Evolutionary conservation across 139 green algal genomes (phyloP).

Genomic region (Micractinium sp.): DNA sequence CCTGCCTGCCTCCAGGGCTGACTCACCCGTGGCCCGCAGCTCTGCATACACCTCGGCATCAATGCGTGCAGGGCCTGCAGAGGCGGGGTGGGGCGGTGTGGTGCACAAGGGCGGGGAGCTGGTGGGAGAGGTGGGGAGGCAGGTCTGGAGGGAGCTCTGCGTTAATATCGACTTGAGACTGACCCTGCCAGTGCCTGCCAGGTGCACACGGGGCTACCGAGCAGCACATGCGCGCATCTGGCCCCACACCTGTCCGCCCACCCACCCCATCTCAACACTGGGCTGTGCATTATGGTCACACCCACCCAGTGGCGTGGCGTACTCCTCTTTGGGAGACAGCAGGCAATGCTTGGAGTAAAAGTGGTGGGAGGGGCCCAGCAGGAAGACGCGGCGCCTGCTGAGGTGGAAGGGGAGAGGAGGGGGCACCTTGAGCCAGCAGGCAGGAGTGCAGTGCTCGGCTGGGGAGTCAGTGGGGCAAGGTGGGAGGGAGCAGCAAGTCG

Average conservation of each 20-base stretch:
- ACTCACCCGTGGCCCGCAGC: constrained; percentile 69
- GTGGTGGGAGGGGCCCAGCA: constrained; percentile 93
- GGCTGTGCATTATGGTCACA: too few species aligned
- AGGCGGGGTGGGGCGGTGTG: background rate
- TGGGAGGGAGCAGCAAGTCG: background rate
- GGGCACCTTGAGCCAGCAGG: too few species aligned
- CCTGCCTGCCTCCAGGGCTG: too few species aligned
- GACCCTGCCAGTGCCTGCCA: too few species aligned
- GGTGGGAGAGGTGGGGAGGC: background rate
- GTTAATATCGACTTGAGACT: too few species aligned
- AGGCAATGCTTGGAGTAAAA: constrained; percentile 80
- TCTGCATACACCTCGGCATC: constrained; percentile 80
- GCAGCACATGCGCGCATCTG: too few species aligned
- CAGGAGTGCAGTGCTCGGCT: too few species aligned
- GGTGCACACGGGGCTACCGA: too few species aligned
- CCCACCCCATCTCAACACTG: background rate
- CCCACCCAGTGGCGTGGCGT: constrained; percentile 87
- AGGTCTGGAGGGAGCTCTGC: background rate
- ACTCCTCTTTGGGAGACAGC: constrained; percentile 69
- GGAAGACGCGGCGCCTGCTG: constrained; percentile 80
- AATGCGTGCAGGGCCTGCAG: constrained; percentile 48
- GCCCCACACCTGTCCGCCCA: background rate
- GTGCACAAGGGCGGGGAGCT: background rate
- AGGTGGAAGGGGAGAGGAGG: background rate
- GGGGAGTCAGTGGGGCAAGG: background rate